phyloP scores from a whole-genome alignment of 345 rosid genomes.

The Trapa bicornis region DNA sequence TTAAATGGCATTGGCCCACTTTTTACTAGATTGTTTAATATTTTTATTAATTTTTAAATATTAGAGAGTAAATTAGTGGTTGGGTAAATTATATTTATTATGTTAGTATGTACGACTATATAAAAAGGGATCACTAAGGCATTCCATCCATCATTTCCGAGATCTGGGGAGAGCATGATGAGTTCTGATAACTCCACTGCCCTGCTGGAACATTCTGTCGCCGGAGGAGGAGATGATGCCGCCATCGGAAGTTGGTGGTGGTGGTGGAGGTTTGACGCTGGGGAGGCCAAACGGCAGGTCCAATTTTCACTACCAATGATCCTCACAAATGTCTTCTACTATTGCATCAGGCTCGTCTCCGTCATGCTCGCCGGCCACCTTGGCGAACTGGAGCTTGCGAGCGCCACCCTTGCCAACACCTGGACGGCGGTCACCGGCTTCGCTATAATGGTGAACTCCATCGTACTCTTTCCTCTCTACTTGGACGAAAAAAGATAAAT shows the following conservation, averaged over 20 bases:
- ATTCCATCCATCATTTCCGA: no score
- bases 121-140: no score
- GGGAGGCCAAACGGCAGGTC: constrained; percentile 24
- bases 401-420: constrained; percentile 74
- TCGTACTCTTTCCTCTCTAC: neutral
- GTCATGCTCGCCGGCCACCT: constrained; percentile 74
- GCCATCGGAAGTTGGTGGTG: neutral
- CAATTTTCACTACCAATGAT: no score
- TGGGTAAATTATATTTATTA: no score
- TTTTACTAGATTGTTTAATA: no score
- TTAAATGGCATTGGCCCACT: no score
- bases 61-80: no score
- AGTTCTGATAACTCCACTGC: neutral
- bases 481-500: no score
- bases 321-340: neutral
- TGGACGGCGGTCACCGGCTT: constrained; percentile 71
- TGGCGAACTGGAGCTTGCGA: constrained; percentile 57
- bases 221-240: neutral
- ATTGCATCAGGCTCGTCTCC: constrained; percentile 43
- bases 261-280: constrained; percentile 31
- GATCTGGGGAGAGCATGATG: neutral
- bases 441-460: constrained; percentile 47
- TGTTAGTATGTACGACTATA: no score
- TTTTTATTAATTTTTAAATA: no score
- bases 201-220: neutral